A percentile compares a stretch with the other conserved stretches of the same genome.
These are phyloP conservation scores for Boletus pseudopeckii DNA, from an alignment of 768 basidiomycete genomes.

Conservation along the genomic window DNA sequence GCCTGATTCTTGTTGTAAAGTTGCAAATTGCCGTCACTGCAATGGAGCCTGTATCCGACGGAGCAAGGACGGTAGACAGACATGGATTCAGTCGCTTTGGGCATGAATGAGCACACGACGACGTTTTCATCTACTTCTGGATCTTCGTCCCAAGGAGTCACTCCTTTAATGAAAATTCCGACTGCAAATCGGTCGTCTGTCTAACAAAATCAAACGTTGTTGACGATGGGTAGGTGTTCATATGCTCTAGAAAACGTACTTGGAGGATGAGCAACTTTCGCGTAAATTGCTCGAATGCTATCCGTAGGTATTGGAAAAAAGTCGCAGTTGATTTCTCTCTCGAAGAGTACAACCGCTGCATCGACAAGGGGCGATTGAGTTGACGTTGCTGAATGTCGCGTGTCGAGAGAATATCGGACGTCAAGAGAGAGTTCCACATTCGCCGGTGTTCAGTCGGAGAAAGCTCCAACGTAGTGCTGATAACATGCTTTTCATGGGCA, in stretches of 20 bases:
- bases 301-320: constrained; percentile 60
- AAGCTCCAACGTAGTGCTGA: constrained; percentile 42
- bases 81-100: constrained; percentile 44
- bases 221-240: no score
- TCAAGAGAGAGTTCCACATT: constrained; percentile 63
- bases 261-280: constrained; percentile 57
- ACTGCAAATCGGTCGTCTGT: constrained; percentile 59
- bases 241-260: constrained; percentile 34
- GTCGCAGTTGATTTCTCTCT: constrained; percentile 46
- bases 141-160: constrained; percentile 57
- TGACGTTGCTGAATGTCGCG: constrained; percentile 50
- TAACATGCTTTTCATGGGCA: constrained; percentile 49
- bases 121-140: constrained; percentile 56
- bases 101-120: constrained; percentile 61
- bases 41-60: constrained; percentile 53
- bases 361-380: constrained; percentile 48
- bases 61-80: constrained; percentile 51
- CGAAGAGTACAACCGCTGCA: constrained; percentile 63
- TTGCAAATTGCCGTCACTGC: constrained; percentile 53
- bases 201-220: constrained; percentile 28
- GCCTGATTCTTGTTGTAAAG: constrained; percentile 50
- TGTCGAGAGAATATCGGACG: constrained; percentile 54
- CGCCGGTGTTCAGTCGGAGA: constrained; percentile 41
- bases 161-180: constrained; percentile 61
- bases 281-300: constrained; percentile 54